These are phyloP conservation scores for Hypoxylon subgilvum DNA, from an alignment of 495 filamentous ascomycete genomes.

Conservation along the genomic window DNA sequence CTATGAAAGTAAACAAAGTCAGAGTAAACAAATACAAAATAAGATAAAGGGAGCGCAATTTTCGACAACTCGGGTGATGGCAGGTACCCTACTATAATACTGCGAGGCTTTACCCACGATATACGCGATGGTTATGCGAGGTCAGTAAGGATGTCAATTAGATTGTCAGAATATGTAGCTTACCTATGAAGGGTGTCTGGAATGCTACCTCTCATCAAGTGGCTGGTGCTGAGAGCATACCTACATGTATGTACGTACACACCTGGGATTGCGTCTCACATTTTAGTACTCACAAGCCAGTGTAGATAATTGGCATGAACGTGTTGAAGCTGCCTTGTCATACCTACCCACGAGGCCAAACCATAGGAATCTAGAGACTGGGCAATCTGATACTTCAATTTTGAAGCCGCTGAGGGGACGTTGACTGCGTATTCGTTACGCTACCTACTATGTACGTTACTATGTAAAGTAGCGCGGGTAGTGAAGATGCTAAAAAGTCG, in stretches of 20 bases:
- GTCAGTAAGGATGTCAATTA: not conserved
- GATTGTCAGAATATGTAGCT: not conserved
- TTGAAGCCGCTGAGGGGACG: slow-evolving; percentile 15
- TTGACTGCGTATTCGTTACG: slow-evolving; percentile 5
- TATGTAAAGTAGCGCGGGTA: not conserved
- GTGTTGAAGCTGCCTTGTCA: no score
- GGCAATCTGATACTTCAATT: slow-evolving; percentile 1
- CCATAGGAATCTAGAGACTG: no score
- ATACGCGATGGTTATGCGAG: no score
- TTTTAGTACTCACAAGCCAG: no score
- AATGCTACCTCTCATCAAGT: no score
- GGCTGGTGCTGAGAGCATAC: no score
- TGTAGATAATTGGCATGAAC: no score
- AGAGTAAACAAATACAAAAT: not conserved
- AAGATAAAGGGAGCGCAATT: not conserved
- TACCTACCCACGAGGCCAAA: no score
- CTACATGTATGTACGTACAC: not conserved
- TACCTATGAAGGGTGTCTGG: not conserved
- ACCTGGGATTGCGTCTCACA: not conserved
- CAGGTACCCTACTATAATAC: no score
- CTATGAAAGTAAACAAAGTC: slow-evolving; percentile 3
- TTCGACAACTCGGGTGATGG: no score
- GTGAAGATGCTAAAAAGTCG: slow-evolving; percentile 2
- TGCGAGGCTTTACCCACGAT: no score
- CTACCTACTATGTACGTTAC: not conserved